Evolutionary conservation across 768 basidiomycete species (phyloP), one percentile per base, ranked within the genome.

Genomic region (Tylopilus felleus): DNA sequence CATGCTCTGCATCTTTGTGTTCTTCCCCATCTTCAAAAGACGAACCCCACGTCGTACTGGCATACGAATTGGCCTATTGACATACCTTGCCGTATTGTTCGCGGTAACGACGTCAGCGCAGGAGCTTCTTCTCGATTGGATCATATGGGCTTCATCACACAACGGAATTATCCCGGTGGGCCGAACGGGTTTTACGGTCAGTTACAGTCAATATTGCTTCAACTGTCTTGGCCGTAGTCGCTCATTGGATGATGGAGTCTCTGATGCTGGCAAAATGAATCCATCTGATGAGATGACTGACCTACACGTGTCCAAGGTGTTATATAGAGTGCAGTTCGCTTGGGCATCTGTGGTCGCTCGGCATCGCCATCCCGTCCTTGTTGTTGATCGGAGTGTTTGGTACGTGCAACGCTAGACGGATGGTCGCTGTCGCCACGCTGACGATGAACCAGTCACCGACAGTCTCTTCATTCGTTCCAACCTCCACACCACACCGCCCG

Each of bases 281-380:
- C 47, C 25, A n/a, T 33, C n/a, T n/a, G n/a, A 19, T 14, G 21
- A 33, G 25, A 41, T 22, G 5, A 16, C 43, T 56, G 17, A 47
- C 29, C 17, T 8, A 23, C 12, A 4, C 25, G 9, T 12, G 39
- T 35, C 8, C 19, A 76, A 55, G 77, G 62, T 79, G 78, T 57
- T 76, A 73, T 69, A 71, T 78, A 14, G 76, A 79, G 22, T 79
- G 77, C 74, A 64, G 67, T 35, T 69, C 70, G 3, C 71, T 70
- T 12, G 75, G 74, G 35, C 12, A 22, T 17, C 8, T 33, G 1
- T 53, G 68, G 16, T 72, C 74, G 7, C 70, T 71, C 55, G 45
- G 68, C 3, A 65, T 70, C 5, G 51, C 64, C 1, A 65, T 80
- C 43, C 78, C 79, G 10, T 55, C 63, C 0, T 19, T 77, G 7